Evolutionary conservation across 2,329 filamentous ascomycete species (phyloP), one percentile per base, ranked within the genome.

Genomic region (Claviceps capensis): DNA sequence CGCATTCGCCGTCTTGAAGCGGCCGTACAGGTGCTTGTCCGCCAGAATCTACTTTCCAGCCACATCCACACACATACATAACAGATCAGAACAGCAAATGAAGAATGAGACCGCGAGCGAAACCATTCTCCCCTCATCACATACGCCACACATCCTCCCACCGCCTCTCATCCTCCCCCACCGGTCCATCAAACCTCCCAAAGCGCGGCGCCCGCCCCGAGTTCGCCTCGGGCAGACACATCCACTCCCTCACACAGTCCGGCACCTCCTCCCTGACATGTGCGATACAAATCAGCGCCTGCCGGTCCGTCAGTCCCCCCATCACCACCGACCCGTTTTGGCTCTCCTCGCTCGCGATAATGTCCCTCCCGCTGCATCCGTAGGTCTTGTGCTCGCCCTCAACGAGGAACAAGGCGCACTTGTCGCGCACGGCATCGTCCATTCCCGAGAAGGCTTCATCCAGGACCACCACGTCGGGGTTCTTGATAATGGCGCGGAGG

Each of bases 221-320:
- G 50, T 83, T 85, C 3, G 83, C 76, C 66, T 90, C 85, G 1
- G 91, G 89, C 34, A 96, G 71, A 64, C 87, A 90, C 49, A 97
- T 74, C 85, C 86, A 97, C 63, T 94, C 82, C 47, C 88, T 72
- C 23, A 96, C 78, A 58, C 83, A 84, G 48, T 84, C 82, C 0
- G 93, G 93, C 9, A 97, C 86, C 67, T 98, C 93, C 60, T 95
- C 89, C 56, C 82, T 83, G 55, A 91, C 76, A 69, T 98, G 93
- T 55, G 88, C 93, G 54, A 97, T 91, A 57, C 90, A 88, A n/a
- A 97, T 77, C 51, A 98, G 69, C 0, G 89, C 89, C 68, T 97
- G 91, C 22, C 79, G 67, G 0, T 81, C 72, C 1, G 75, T 74
- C 52, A 96, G 67, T 0, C 88, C 88, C 1, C 61, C 62, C 4